Percentiles rank a stretch among this genome's conserved stretches.
Conservation (phyloP, 1,139 yeast genomes). For the Geotrichum macrosporum region DNA sequence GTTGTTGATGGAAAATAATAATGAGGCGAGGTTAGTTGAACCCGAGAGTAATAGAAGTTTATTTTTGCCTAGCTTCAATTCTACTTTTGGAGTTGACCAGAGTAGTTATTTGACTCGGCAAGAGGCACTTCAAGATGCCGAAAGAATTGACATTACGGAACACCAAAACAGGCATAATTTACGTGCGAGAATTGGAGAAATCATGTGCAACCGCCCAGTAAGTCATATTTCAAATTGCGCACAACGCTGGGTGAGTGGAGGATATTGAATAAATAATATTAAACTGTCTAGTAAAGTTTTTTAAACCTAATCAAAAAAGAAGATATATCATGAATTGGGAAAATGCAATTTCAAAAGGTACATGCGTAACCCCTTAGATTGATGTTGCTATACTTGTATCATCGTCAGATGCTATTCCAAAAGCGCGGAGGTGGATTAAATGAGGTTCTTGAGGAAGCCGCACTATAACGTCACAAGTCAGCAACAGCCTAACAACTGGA, state of each 20-base stretch:
- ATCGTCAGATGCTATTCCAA: conserved; percentile 9
- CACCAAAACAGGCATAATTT: conserved; percentile 10
- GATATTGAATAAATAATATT: not conserved
- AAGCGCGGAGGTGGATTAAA: conserved; percentile 10
- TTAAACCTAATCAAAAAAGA: not conserved
- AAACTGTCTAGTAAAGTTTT: not conserved
- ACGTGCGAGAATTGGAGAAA: conserved; percentile 2
- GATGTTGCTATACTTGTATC: not conserved
- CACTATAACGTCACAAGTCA: conserved; percentile 7
- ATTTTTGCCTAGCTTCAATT: not conserved
- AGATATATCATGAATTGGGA: not conserved
- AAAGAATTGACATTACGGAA: conserved; percentile 13
- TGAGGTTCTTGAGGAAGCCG: conserved; percentile 1
- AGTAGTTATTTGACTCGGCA: not conserved
- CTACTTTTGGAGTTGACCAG: not conserved
- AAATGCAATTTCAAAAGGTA: no score
- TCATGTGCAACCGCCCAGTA: conserved; percentile 2
- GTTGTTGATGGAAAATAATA: not conserved
- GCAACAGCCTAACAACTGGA: conserved; percentile 5
- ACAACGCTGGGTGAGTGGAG: conserved; percentile 2
- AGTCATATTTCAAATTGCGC: conserved; percentile 3
- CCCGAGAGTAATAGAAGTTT: not conserved
- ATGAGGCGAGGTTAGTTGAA: no score
- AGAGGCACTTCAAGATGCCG: conserved; percentile 9
- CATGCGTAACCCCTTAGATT: no score